A percentile compares a stretch with the other conserved stretches of the same genome.
phyloP scores from a whole-genome alignment of 1,139 yeast species.

The Geotrichum fermentans region DNA sequence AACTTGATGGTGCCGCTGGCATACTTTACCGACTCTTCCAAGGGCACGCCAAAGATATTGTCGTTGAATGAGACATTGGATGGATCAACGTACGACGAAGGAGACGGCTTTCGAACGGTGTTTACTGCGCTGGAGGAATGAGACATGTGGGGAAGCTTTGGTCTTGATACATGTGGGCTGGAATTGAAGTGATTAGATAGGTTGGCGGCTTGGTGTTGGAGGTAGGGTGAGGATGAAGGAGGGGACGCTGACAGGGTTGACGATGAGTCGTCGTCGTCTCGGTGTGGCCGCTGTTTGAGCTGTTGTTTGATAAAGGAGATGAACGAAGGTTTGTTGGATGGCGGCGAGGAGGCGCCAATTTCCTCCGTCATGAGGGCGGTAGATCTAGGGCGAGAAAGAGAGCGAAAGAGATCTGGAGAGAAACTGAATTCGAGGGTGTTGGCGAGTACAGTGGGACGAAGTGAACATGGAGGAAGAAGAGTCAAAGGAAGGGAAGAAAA shows the following conservation, averaged over 20 bases:
- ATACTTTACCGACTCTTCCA: slow-evolving; percentile 62
- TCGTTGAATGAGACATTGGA: slow-evolving; percentile 3
- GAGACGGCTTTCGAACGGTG: slow-evolving; percentile 11
- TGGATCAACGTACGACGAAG: not conserved
- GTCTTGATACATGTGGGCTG: slow-evolving; percentile 22
- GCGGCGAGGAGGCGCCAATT: slow-evolving; percentile 32
- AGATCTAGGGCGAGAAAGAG: not conserved
- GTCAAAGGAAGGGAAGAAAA: too few relatives aligned
- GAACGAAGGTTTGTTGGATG: slow-evolving; percentile 31
- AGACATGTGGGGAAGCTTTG: slow-evolving; percentile 33
- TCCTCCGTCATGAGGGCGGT: slow-evolving; percentile 16
- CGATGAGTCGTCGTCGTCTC: slow-evolving; percentile 17
- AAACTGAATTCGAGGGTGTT: not conserved
- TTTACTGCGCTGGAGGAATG: slow-evolving; percentile 30
- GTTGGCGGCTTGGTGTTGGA: slow-evolving; percentile 1
- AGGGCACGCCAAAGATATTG: slow-evolving; percentile 77
- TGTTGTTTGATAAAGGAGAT: slow-evolving; percentile 43
- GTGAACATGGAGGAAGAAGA: too few relatives aligned
- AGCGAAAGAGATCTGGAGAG: not conserved
- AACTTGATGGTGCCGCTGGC: slow-evolving; percentile 75
- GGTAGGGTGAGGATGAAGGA: slow-evolving; percentile 1
- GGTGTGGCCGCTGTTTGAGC: slow-evolving; percentile 34
- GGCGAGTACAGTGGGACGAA: too few relatives aligned
- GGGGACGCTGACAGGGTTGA: slow-evolving; percentile 9
- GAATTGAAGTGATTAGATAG: not conserved